Evolutionary conservation across 768 basidiomycete species (phyloP).

Genomic region (Suillus subalutaceus): DNA sequence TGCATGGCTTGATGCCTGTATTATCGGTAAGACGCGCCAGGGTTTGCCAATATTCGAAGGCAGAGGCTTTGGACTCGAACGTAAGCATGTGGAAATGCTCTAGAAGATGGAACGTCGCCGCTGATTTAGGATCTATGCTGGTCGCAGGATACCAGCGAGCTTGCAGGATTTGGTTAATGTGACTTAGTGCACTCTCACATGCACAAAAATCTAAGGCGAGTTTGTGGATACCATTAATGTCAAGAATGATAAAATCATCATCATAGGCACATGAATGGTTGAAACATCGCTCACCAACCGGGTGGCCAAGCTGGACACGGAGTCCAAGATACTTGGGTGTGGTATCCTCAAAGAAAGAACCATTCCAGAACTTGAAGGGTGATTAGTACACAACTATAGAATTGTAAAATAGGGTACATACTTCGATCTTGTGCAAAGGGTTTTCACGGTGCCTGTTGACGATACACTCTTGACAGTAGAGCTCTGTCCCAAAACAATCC

Average conservation of each 20-base stretch:
- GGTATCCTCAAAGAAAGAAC: conserved; percentile 15
- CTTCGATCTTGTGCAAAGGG: no score
- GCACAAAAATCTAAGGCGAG: conserved; percentile 19
- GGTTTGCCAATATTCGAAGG: conserved; percentile 30
- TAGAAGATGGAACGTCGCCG: conserved; percentile 17
- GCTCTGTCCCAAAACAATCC: no score
- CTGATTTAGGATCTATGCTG: not conserved
- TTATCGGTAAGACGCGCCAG: conserved; percentile 30
- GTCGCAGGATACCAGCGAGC: conserved; percentile 15
- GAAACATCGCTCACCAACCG: conserved; percentile 15
- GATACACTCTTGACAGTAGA: no score
- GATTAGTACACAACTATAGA: no score
- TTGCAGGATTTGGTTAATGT: conserved; percentile 13
- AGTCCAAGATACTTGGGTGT: conserved; percentile 24
- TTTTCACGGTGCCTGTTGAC: no score
- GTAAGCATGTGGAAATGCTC: conserved; percentile 29
- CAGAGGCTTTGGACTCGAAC: conserved; percentile 31
- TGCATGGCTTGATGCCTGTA: conserved; percentile 18
- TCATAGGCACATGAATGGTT: not conserved
- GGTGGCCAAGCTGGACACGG: conserved; percentile 25
- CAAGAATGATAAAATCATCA: conserved; percentile 23
- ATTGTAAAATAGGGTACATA: no score
- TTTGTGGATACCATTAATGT: conserved; percentile 25
- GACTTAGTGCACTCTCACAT: conserved; percentile 11
- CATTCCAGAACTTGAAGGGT: conserved; percentile 16